Percentiles rank a stretch among this genome's conserved stretches.
These are phyloP conservation scores for Coemansia sp. DNA, from an alignment of 192 early-diverging fungal species.

Conservation along the genomic window DNA sequence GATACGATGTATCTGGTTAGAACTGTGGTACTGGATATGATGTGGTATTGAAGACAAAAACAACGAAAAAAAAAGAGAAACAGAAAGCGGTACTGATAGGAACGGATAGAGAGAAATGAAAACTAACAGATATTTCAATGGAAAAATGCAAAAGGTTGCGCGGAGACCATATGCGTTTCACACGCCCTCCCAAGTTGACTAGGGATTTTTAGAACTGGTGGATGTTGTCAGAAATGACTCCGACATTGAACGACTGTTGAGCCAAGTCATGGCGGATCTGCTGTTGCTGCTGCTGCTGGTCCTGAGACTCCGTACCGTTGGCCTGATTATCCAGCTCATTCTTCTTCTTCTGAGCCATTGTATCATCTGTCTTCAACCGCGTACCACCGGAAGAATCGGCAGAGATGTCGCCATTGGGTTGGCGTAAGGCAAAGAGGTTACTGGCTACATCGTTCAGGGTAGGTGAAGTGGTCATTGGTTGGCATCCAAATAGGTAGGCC, in stretches of 20 bases:
- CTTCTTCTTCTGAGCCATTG: not conserved
- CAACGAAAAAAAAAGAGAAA: constrained; percentile 8
- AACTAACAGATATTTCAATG: not conserved
- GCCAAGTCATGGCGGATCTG: constrained; percentile 23
- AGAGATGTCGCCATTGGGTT: constrained; percentile 1
- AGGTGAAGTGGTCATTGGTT: constrained; percentile 17
- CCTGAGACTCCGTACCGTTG: not conserved
- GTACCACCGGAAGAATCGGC: not conserved
- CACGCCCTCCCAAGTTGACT: no score
- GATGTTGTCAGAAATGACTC: constrained; percentile 28
- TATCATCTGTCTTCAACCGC: no score
- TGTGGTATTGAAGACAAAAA: no score
- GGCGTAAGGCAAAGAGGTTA: constrained; percentile 42
- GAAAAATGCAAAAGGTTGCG: no score
- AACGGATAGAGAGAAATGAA: not conserved
- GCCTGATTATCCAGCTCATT: not conserved
- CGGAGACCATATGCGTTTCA: no score
- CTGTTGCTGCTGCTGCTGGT: constrained; percentile 7
- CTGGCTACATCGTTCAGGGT: constrained; percentile 45
- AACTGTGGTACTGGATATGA: no score
- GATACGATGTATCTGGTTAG: not conserved
- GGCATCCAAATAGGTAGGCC: constrained; percentile 1
- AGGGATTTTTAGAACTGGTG: constrained; percentile 39
- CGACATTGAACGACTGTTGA: constrained; percentile 29
- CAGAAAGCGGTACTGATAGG: not conserved